Conservation (phyloP, 2,329 filamentous ascomycete genomes). For the Ophiostoma ulmi region DNA sequence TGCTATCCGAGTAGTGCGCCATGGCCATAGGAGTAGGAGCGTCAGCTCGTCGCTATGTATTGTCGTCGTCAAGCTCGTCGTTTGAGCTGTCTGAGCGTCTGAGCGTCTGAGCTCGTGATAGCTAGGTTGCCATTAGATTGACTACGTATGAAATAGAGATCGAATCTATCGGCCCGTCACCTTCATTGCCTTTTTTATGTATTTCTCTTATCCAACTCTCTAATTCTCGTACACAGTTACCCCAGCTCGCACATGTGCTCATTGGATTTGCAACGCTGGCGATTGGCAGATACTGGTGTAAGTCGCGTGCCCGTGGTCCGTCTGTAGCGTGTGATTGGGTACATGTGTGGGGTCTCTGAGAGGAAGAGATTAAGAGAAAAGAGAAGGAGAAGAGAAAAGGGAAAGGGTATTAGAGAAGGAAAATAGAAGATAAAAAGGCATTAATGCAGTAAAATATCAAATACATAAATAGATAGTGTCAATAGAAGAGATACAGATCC, state of each 20-base stretch:
- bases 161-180: background rate
- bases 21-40: background rate
- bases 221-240: background rate
- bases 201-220: background rate
- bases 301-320: constrained; percentile 1
- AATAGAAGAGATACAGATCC: background rate
- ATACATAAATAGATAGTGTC: background rate
- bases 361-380: background rate
- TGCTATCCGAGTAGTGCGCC: constrained; percentile 9
- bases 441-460: background rate
- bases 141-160: background rate
- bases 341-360: background rate
- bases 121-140: background rate
- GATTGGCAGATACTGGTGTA: background rate
- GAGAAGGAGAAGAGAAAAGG: background rate
- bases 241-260: background rate
- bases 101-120: background rate
- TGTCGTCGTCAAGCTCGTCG: background rate
- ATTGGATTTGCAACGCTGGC: constrained; percentile 5
- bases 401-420: background rate
- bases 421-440: background rate
- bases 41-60: background rate
- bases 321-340: background rate
- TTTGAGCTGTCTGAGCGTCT: background rate
- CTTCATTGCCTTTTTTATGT: background rate